Evolutionary conservation across 2,329 filamentous ascomycete genomes (phyloP).

Genomic region (Fusarium globosum): DNA sequence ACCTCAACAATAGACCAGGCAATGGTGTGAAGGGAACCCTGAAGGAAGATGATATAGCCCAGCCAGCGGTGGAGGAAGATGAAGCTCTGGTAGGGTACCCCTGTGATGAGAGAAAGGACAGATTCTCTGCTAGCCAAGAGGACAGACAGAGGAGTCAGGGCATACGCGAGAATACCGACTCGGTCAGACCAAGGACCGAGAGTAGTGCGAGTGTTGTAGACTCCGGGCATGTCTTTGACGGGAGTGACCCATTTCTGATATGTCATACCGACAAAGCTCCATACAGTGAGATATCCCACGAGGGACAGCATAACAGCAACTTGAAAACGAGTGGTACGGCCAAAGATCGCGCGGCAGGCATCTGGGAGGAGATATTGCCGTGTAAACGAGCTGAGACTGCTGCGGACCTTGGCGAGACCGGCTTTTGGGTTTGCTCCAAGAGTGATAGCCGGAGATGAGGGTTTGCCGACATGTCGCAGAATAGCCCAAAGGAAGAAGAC

Average conservation of each 20-base stretch:
- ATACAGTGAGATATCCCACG: slow-evolving; percentile 71
- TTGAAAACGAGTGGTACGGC: slow-evolving; percentile 75
- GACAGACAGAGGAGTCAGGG: slow-evolving; percentile 76
- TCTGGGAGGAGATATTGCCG: slow-evolving; percentile 71
- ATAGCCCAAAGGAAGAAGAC: slow-evolving; percentile 58
- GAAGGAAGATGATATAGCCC: slow-evolving; percentile 77
- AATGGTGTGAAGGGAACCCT: slow-evolving; percentile 76
- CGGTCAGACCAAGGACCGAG: slow-evolving; percentile 77
- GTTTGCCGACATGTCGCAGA: slow-evolving; percentile 41
- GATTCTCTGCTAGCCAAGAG: slow-evolving; percentile 76
- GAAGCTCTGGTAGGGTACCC: slow-evolving; percentile 80
- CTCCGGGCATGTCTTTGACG: slow-evolving; percentile 63
- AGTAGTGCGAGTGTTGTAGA: slow-evolving; percentile 72
- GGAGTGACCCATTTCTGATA: slow-evolving; percentile 79
- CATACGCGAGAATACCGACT: slow-evolving; percentile 77
- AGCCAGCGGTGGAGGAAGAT: slow-evolving; percentile 83
- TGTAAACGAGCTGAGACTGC: slow-evolving; percentile 54
- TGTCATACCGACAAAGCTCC: slow-evolving; percentile 74
- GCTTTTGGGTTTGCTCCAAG: slow-evolving; percentile 39
- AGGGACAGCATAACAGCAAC: slow-evolving; percentile 70
- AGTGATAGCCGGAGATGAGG: slow-evolving; percentile 37
- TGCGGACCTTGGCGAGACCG: slow-evolving; percentile 45
- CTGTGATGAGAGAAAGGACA: slow-evolving; percentile 75
- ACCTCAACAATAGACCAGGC: slow-evolving; percentile 76
- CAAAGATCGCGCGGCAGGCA: slow-evolving; percentile 67